phyloP scores from a whole-genome alignment of 208 protist species.

The Herpetomonas samuelpessoai region DNA sequence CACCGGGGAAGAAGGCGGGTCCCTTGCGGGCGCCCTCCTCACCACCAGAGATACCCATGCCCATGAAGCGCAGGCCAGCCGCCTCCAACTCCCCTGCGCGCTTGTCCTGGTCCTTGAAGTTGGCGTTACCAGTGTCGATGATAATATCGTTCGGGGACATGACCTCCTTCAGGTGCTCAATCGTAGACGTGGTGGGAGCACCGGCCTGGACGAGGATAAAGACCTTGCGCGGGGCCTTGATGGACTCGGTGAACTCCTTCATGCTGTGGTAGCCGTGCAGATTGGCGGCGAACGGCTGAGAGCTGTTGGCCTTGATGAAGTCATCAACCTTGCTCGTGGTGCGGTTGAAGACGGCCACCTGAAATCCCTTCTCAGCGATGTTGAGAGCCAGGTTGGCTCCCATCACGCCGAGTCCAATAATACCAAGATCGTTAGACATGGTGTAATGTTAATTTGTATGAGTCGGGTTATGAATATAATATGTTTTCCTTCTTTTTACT shows the following conservation, averaged over 20 bases:
- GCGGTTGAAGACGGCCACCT: constrained; percentile 94
- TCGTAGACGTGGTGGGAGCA: constrained; percentile 93
- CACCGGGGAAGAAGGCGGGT: constrained; percentile 98
- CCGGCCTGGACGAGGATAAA: constrained; percentile 97
- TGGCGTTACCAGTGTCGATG: constrained; percentile 96
- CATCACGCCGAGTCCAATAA: constrained; percentile 99
- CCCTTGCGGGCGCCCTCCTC: constrained; percentile 98
- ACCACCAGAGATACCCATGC: constrained; percentile 98
- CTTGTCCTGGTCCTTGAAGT: constrained; percentile 94
- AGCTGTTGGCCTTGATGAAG: constrained; percentile 77
- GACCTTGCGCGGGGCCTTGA: constrained; percentile 93
- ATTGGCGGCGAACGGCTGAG: constrained; percentile 48
- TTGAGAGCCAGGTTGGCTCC: constrained; percentile 98
- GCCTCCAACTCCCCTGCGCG: constrained; percentile 82
- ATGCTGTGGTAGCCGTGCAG: constrained; percentile 77
- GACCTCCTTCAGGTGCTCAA: constrained; percentile 84
- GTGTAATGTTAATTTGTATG: too few species aligned
- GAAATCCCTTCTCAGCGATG: constrained; percentile 96
- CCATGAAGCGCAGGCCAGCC: constrained; percentile 91
- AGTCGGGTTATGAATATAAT: too few species aligned
- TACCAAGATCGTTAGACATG: constrained; percentile 93
- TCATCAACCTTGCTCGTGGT: constrained; percentile 81
- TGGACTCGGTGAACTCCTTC: constrained; percentile 63
- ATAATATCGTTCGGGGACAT: constrained; percentile 93
- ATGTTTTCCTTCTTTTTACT: too few species aligned